Evolutionary conservation across 139 green algal species (phyloP), one percentile per base, ranked within the genome.

Genomic region (Chlorella ohadii): DNA sequence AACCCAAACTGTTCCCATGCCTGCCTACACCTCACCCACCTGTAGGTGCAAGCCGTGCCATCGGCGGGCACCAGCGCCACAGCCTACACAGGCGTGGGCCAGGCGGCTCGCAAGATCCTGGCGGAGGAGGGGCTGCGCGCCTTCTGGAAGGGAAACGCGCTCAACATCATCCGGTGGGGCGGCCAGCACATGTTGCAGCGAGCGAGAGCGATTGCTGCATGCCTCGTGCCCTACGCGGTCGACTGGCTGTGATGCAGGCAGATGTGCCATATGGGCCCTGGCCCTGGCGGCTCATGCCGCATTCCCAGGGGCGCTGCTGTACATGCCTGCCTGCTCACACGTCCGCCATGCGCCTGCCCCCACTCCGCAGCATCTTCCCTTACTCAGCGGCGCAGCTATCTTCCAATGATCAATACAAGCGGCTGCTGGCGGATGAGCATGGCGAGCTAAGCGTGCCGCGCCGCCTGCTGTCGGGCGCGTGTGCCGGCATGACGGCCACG

Each of bases 401-500:
- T 1, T 39, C 79, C 63, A 91, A 91, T 36, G 88, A 93, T 41
- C 56, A 83, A 39, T 91, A 87, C 76, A 92, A 92, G 67, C 79
- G 87, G 28, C 28, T 90, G 19, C 87, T 98, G 17, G 90, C 92
- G 3, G 84, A 83, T 36, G 44, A 79, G 61, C 72, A 89, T 16
- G 91, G 92, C 19, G 90, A 95, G 85, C 88, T 98, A 28, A 93
- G 85, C 0, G 89, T 98, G 39, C 72, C 87, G 7, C 78, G 81
- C 77, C 87, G 95, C 51, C 88, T 98, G 67, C n/a, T 90, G 31
- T 89, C 94, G 28, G 96, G 97, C 31, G 96, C 96, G 4, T 94
- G 89, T 39, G 96, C 96, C 27, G 97, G 97, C 71, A 98, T 99
- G 95, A 98, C 95, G 0, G 97, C 97, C 28, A 98, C 96, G 0